phyloP scores from a whole-genome alignment of 1,284 basidiomycete species.

The Malassezia sympodialis region DNA sequence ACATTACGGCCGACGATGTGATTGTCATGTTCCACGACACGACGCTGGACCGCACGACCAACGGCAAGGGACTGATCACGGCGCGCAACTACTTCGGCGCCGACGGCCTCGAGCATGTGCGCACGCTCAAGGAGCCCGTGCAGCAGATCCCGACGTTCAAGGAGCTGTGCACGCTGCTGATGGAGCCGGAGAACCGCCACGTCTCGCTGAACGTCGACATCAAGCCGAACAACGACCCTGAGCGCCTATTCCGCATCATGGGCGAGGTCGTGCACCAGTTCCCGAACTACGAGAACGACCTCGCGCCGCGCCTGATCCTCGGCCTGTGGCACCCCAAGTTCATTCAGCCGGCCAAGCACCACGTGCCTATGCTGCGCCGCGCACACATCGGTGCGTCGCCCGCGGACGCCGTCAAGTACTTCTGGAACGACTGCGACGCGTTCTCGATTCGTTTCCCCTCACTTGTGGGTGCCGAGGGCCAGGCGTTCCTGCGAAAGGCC shows the following conservation, averaged over 20 bases:
- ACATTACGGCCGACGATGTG: slow-evolving; percentile 78
- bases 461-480: slow-evolving; percentile 61
- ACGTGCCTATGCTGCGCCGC: slow-evolving; percentile 70
- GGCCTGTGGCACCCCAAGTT: slow-evolving; percentile 76
- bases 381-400: slow-evolving; percentile 70
- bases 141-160: slow-evolving; percentile 47
- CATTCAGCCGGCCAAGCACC: slow-evolving; percentile 62
- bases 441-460: slow-evolving; percentile 76
- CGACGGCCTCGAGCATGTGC: slow-evolving; percentile 66
- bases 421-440: slow-evolving; percentile 77
- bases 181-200: slow-evolving; percentile 39
- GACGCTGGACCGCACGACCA: slow-evolving; percentile 54
- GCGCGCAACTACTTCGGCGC: slow-evolving; percentile 52
- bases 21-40: slow-evolving; percentile 96
- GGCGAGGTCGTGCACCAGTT: slow-evolving; percentile 62
- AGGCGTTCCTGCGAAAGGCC: slow-evolving; percentile 68
- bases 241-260: slow-evolving; percentile 75
- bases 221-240: slow-evolving; percentile 84
- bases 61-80: slow-evolving; percentile 54
- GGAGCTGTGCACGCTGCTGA: slow-evolving; percentile 39
- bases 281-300: slow-evolving; percentile 63
- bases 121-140: slow-evolving; percentile 68
- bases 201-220: slow-evolving; percentile 60
- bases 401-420: slow-evolving; percentile 66
- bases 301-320: slow-evolving; percentile 82